phyloP scores from a whole-genome alignment of 768 basidiomycete genomes.

The Vishniacozyma victoriae region DNA sequence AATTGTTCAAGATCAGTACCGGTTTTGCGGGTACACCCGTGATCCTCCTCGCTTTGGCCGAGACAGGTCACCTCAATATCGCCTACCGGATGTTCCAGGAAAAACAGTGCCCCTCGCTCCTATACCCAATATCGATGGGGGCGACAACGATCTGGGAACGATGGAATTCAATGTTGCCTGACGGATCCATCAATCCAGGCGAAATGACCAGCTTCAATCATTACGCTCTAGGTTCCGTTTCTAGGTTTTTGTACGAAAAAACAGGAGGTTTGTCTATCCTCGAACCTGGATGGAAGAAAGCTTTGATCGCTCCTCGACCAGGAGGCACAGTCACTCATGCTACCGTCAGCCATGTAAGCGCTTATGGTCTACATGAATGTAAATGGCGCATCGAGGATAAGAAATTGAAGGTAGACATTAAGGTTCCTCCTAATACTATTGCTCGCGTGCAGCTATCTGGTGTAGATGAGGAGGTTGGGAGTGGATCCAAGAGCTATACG shows the following conservation, averaged over 20 bases:
- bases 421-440: slow-evolving; percentile 29
- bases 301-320: slow-evolving; percentile 26
- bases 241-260: slow-evolving; percentile 25
- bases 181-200: slow-evolving; percentile 41
- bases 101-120: slow-evolving; percentile 20
- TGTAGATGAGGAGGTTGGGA: slow-evolving; percentile 17
- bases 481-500: slow-evolving; percentile 13
- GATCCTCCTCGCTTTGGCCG: slow-evolving; percentile 30
- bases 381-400: slow-evolving; percentile 20
- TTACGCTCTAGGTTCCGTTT: slow-evolving; percentile 36
- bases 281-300: slow-evolving; percentile 28
- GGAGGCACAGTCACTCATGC: slow-evolving; percentile 34
- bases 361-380: slow-evolving; percentile 17
- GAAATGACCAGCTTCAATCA: slow-evolving; percentile 44
- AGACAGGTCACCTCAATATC: slow-evolving; percentile 18
- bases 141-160: slow-evolving; percentile 39
- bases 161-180: slow-evolving; percentile 35
- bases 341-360: slow-evolving; percentile 4
- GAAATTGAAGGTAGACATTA: slow-evolving; percentile 11
- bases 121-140: slow-evolving; percentile 27
- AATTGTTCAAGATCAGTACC: slow-evolving; percentile 28
- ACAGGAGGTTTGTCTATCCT: slow-evolving; percentile 29
- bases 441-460: slow-evolving; percentile 23
- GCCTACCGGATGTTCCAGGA: slow-evolving; percentile 43
- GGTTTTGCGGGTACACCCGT: slow-evolving; percentile 44